These are phyloP conservation scores for Aspergillus costaricaensis DNA, from an alignment of 2,329 filamentous ascomycete species.

Conservation along the genomic window DNA sequence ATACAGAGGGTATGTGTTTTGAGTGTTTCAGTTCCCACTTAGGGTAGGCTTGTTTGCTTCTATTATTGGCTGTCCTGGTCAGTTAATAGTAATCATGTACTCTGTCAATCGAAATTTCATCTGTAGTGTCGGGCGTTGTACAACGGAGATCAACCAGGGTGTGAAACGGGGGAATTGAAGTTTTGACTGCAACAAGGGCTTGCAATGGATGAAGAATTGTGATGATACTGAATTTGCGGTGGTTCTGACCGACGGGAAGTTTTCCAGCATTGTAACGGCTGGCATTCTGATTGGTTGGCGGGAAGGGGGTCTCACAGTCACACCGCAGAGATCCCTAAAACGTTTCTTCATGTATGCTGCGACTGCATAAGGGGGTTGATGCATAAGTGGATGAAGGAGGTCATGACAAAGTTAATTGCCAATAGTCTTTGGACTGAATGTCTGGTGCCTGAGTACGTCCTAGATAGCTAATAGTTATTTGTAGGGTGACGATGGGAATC, in stretches of 20 bases:
- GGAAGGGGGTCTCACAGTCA: background rate
- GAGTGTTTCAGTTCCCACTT: background rate
- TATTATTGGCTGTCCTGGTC: background rate
- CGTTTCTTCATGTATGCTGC: background rate
- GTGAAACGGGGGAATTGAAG: background rate
- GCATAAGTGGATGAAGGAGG: background rate
- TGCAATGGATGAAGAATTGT: background rate
- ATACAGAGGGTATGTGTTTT: background rate
- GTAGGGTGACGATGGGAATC: background rate
- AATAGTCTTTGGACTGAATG: no score
- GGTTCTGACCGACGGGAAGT: background rate
- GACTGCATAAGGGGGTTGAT: background rate
- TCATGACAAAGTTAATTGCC: background rate
- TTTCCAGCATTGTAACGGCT: background rate
- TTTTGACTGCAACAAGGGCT: background rate
- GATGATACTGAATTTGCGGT: background rate
- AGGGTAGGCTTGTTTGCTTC: background rate
- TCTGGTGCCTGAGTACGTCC: no score
- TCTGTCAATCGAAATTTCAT: conserved; percentile 2
- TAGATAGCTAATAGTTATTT: background rate
- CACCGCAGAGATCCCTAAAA: background rate
- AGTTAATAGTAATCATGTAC: background rate
- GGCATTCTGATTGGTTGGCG: background rate
- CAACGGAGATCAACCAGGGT: background rate
- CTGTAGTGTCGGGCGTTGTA: background rate